These are phyloP conservation scores for Kurtzmaniella quercitrusa DNA, from an alignment of 1,139 yeast genomes.

Conservation along the genomic window DNA sequence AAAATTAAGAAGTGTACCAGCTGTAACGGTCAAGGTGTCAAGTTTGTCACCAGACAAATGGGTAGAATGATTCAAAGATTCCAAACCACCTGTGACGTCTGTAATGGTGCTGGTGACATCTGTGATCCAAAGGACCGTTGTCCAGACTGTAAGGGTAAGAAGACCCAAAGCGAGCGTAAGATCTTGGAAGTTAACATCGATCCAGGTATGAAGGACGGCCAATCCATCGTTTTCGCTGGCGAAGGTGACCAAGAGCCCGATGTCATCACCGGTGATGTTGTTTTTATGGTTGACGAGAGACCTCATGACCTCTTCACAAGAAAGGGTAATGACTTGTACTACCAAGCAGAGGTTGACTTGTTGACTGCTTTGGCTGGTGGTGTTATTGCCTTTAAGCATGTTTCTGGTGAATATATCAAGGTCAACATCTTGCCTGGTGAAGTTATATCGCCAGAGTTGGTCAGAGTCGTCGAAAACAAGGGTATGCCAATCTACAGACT, in stretches of 20 bases:
- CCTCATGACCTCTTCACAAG: conserved; percentile 79
- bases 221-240: conserved; percentile 84
- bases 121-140: conserved; percentile 88
- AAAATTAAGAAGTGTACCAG: conserved; percentile 81
- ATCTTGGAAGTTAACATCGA: conserved; percentile 91
- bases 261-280: conserved; percentile 93
- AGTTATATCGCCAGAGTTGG: conserved; percentile 78
- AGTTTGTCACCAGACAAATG: conserved; percentile 95
- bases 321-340: conserved; percentile 83
- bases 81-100: conserved; percentile 90
- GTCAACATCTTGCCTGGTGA: conserved; percentile 86
- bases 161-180: conserved; percentile 84
- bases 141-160: conserved; percentile 83
- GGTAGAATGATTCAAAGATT: conserved; percentile 99
- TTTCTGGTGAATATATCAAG: conserved; percentile 85
- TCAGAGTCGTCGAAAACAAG: conserved; percentile 82
- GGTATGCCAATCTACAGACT: conserved; percentile 92
- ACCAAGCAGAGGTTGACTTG: conserved; percentile 84
- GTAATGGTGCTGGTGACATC: conserved; percentile 91
- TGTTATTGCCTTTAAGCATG: conserved; percentile 77
- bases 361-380: conserved; percentile 98
- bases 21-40: conserved; percentile 90
- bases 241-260: conserved; percentile 98
- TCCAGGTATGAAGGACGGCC: conserved; percentile 97
- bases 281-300: conserved; percentile 86